Base-by-base conservation (phyloP, 1,284 basidiomycete species). In the Leccinum fuscescens region DNA sequence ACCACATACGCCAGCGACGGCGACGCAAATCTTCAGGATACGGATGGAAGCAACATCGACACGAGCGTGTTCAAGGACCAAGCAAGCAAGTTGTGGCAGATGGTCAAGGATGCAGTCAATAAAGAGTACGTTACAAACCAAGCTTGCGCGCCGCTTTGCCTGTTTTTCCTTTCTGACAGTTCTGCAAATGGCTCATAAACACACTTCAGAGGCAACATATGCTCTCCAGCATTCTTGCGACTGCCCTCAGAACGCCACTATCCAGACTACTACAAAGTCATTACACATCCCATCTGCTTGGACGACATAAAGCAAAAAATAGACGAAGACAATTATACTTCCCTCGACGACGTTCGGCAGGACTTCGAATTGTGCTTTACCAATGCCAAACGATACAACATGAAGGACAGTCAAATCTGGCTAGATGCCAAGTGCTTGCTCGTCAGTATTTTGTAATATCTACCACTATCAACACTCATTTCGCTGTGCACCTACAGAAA, bases 311-410 rank as follows among this genome's bases (percentile, higher is more conserved):
- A 91, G 81, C 84, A 82, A 66, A 83, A 87, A 69, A 82, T 96
- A 55, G 84, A 92, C 54, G 77, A 78, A 51, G 77, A 82, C 59
- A 72, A 71, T 37, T 98, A 96, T 72, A 68, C 79, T 14, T 81
- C 86, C 6, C 79, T 93, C 46, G 84, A 90, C 54, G 85, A 84
- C 31, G 87, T 94, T 70, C 88, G 84, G 67, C 80, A 83, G 55
- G 95, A 96, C 70, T 86, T 95, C 54, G 92, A 95, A 67, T 80
- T 88, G 39, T 93, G 94, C 74, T 96, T 95, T 75, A 84, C 82
- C 68, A 98, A 98, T 72, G 95, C 95, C 20, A 93, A 93, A 77
- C 79, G 82, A 65, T 98, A 95, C 77, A 98, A 98, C 74, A 81
- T 88, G 73, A 88, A 89, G 72, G 91, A 89, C 29, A 96, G 93